phyloP scores from a whole-genome alignment of 2,329 filamentous ascomycete genomes.

The Zymoseptoria crescenta region DNA sequence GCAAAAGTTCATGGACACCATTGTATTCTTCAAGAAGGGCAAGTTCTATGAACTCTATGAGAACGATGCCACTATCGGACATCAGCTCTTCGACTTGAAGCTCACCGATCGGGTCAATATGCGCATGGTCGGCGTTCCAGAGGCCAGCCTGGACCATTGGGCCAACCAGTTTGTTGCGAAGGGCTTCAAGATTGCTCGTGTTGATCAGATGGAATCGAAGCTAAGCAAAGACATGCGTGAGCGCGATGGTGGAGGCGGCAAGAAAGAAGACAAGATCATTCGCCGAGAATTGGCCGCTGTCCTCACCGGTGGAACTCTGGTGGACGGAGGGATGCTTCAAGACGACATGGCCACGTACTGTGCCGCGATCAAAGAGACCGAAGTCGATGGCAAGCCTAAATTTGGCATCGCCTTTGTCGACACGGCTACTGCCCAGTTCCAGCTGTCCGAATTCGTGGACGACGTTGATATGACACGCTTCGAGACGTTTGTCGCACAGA shows the following conservation, averaged over 20 bases:
- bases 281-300: conserved; percentile 83
- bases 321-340: conserved; percentile 94
- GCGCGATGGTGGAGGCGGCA: conserved; percentile 54
- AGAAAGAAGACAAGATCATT: conserved; percentile 88
- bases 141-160: conserved; percentile 93
- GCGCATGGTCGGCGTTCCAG: conserved; percentile 98
- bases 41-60: conserved; percentile 99
- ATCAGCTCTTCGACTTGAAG: conserved; percentile 95
- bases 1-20: conserved; percentile 91
- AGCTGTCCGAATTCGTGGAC: conserved; percentile 83
- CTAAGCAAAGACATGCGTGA: conserved; percentile 99
- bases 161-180: conserved; percentile 98
- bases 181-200: conserved; percentile 91
- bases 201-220: conserved; percentile 94
- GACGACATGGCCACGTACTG: conserved; percentile 97
- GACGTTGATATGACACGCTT: conserved; percentile 93
- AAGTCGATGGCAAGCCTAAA: conserved; percentile 63
- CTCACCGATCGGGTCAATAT: conserved; percentile 98
- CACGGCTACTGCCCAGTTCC: conserved; percentile 91
- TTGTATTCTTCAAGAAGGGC: conserved; percentile 99
- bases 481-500: conserved; percentile 93
- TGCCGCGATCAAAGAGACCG: conserved; percentile 72
- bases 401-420: conserved; percentile 95
- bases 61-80: conserved; percentile 91
- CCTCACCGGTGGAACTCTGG: conserved; percentile 82